Evolutionary conservation across 495 filamentous ascomycete genomes (phyloP).

Genomic region (Xylaria telfairii): DNA sequence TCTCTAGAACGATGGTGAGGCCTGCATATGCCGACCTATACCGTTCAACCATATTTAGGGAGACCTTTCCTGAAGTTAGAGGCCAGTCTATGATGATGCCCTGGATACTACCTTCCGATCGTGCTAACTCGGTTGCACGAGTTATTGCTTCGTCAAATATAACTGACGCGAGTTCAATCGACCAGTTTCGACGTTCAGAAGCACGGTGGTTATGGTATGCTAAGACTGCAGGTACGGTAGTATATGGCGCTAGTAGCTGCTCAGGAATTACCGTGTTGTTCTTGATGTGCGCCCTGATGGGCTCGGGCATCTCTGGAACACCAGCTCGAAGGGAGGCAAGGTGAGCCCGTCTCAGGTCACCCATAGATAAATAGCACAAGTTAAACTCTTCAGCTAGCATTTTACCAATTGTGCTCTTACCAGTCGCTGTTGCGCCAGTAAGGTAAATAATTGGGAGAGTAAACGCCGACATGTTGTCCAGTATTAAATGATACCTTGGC

Average conservation of each 20-base stretch:
- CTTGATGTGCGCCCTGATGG: neutral
- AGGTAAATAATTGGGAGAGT: constrained; percentile 9
- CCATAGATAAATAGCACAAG: constrained; percentile 16
- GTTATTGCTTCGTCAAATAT: constrained; percentile 1
- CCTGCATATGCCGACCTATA: neutral
- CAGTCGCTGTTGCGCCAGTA: constrained; percentile 9
- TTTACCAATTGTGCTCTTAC: constrained; percentile 10
- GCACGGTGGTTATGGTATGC: neutral
- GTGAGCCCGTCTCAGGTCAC: neutral
- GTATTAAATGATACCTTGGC: neutral
- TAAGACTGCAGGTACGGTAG: neutral
- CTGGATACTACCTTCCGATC: neutral
- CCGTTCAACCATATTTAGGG: neutral
- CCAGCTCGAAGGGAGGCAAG: neutral
- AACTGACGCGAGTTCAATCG: neutral
- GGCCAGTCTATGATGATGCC: constrained; percentile 14
- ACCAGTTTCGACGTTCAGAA: neutral
- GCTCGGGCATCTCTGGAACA: neutral
- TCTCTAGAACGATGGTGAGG: constrained; percentile 10
- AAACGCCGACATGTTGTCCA: neutral
- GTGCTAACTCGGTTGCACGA: neutral
- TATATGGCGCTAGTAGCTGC: neutral
- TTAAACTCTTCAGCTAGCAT: constrained; percentile 1
- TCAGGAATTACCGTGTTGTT: neutral
- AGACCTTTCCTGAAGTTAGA: neutral